phyloP scores from a whole-genome alignment of 2,329 filamentous ascomycete species.

The Neopestalotiopsis sp. region DNA sequence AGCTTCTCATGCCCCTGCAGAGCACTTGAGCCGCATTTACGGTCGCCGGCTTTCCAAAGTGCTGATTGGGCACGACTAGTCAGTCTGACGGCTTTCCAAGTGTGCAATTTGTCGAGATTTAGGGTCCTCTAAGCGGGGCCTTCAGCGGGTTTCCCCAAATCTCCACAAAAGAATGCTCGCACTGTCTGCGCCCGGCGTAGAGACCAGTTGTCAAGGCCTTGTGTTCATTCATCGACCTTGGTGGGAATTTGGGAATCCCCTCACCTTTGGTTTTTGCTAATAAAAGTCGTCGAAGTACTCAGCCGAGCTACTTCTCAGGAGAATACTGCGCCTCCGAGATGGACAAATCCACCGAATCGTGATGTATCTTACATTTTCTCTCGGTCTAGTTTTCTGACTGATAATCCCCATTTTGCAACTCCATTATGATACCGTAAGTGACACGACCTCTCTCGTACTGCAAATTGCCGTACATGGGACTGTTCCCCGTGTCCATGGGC shows the following conservation, averaged over 20 bases:
- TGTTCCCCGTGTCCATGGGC: background rate
- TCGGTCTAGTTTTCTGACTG: background rate
- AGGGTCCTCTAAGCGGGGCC: background rate
- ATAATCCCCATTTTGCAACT: slow-evolving; percentile 4
- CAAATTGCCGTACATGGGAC: background rate
- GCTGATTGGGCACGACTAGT: background rate
- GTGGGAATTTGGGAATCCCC: background rate
- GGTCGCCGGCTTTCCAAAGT: background rate
- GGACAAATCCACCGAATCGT: background rate
- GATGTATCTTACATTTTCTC: background rate
- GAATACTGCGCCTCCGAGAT: background rate
- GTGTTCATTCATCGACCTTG: background rate
- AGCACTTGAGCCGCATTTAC: background rate
- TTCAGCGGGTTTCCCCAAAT: background rate
- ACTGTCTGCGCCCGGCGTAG: background rate
- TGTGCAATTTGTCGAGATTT: background rate
- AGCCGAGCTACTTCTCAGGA: too few species aligned
- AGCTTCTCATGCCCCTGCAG: background rate
- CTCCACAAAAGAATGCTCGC: background rate
- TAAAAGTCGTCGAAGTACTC: background rate
- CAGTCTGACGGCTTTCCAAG: background rate
- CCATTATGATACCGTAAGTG: slow-evolving; percentile 9
- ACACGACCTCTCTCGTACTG: slow-evolving; percentile 2
- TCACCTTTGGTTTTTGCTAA: background rate
- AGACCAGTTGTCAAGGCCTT: background rate